Conservation (phyloP, 768 basidiomycete species). For the Tulasnella sp. region DNA sequence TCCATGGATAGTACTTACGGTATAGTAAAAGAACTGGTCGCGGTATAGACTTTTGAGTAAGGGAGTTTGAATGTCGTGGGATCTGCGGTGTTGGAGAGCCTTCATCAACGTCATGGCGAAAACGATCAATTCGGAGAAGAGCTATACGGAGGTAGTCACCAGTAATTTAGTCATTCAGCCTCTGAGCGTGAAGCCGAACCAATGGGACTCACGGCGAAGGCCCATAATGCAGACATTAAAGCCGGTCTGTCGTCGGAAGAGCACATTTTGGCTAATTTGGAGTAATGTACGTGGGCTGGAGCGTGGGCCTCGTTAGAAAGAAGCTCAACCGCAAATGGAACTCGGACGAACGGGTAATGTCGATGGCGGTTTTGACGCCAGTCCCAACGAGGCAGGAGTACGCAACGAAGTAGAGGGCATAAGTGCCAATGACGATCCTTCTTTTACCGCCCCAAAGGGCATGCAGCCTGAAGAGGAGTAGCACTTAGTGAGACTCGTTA, state of each 20-base stretch:
- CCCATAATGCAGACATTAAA: not conserved
- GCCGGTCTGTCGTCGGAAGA: not conserved
- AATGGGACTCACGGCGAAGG: not conserved
- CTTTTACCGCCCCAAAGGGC: conserved; percentile 11
- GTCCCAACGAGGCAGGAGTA: not conserved
- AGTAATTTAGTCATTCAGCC: not conserved
- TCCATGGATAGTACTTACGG: not conserved
- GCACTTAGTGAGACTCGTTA: not conserved
- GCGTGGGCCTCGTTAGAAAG: not conserved
- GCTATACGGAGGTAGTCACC: not conserved
- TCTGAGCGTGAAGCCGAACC: not conserved
- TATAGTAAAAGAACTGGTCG: conserved; percentile 16
- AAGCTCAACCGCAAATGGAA: not conserved
- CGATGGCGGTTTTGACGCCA: not conserved
- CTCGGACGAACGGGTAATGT: not conserved
- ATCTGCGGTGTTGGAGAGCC: not conserved
- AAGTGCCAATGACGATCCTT: not conserved
- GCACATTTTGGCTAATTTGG: conserved; percentile 2
- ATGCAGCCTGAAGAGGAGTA: conserved; percentile 6
- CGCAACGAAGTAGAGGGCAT: not conserved
- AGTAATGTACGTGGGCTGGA: not conserved
- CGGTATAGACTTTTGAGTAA: conserved; percentile 15
- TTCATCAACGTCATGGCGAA: conserved; percentile 2
- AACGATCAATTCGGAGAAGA: conserved; percentile 6
- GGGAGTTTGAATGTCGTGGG: not conserved